Conservation (phyloP, 306 rosid species). For the Datisca glomerata region DNA sequence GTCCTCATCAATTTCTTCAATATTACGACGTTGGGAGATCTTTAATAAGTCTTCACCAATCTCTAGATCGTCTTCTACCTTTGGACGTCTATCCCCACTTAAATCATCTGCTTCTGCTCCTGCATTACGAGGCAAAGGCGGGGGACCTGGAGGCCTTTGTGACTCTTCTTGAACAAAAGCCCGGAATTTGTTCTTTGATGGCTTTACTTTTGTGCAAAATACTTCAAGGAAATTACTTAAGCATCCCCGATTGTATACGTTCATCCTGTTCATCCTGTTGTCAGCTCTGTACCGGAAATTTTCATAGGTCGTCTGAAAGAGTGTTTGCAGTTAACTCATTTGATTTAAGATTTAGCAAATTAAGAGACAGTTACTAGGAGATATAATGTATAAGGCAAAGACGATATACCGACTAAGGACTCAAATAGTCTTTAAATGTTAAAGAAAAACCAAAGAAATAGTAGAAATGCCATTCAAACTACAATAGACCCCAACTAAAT, state of each 20-base stretch:
- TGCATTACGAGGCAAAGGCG: slow-evolving; percentile 19
- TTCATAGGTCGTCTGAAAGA: slow-evolving; percentile 88
- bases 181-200: slow-evolving; percentile 74
- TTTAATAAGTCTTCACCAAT: slow-evolving; percentile 85
- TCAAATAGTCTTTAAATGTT: too few species aligned
- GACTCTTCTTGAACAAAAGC: slow-evolving; percentile 64
- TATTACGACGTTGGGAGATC: slow-evolving; percentile 82
- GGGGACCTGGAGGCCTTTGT: slow-evolving; percentile 27
- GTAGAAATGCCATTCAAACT: too few species aligned
- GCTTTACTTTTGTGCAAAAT: slow-evolving; percentile 67
- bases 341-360: too few species aligned
- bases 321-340: too few species aligned
- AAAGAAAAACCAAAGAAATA: too few species aligned
- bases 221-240: slow-evolving; percentile 71
- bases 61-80: slow-evolving; percentile 83
- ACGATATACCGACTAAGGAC: too few species aligned
- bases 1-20: slow-evolving; percentile 66
- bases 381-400: too few species aligned
- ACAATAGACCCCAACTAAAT: too few species aligned
- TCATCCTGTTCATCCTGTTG: slow-evolving; percentile 58
- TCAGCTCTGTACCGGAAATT: slow-evolving; percentile 87
- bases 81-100: slow-evolving; percentile 58
- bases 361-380: too few species aligned
- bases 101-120: slow-evolving; percentile 39
- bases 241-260: slow-evolving; percentile 64